These are phyloP conservation scores for Thelephora terrestris DNA, from an alignment of 1,284 basidiomycete genomes.

Conservation along the genomic window DNA sequence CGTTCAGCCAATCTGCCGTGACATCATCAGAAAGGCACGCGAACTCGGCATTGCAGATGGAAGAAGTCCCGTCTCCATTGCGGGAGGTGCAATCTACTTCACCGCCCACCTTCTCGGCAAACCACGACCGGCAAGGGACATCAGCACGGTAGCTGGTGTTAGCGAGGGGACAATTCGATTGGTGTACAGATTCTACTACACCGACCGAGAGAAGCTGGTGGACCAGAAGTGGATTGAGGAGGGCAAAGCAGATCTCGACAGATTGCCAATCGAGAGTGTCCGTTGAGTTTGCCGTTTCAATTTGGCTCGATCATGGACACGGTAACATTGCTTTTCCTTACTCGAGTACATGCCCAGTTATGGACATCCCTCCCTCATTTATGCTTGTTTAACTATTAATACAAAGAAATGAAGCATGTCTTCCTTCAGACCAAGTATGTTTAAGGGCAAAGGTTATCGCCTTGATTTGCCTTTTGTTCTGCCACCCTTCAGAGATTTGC, in stretches of 20 bases:
- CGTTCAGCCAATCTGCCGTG: slow-evolving; percentile 75
- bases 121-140: slow-evolving; percentile 71
- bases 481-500: slow-evolving; percentile 18
- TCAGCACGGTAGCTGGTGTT: slow-evolving; percentile 92
- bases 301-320: no score
- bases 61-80: slow-evolving; percentile 91
- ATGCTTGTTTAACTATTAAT: no score
- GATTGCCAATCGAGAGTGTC: slow-evolving; percentile 29
- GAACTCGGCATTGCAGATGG: slow-evolving; percentile 87
- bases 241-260: slow-evolving; percentile 55
- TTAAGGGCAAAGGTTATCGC: slow-evolving; percentile 3
- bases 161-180: slow-evolving; percentile 94
- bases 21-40: slow-evolving; percentile 77
- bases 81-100: slow-evolving; percentile 93
- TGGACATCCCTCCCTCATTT: no score
- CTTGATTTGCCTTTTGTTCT: slow-evolving; percentile 21
- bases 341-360: no score
- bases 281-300: slow-evolving; percentile 17
- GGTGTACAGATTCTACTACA: slow-evolving; percentile 67
- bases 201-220: slow-evolving; percentile 62
- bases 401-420: no score
- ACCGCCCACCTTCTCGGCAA: slow-evolving; percentile 76
- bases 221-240: slow-evolving; percentile 76
- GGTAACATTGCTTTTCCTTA: no score
- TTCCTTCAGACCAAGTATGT: no score